Evolutionary conservation across 768 basidiomycete species (phyloP), one percentile per base, ranked within the genome.

Genomic region (Boletus rubescentipes): DNA sequence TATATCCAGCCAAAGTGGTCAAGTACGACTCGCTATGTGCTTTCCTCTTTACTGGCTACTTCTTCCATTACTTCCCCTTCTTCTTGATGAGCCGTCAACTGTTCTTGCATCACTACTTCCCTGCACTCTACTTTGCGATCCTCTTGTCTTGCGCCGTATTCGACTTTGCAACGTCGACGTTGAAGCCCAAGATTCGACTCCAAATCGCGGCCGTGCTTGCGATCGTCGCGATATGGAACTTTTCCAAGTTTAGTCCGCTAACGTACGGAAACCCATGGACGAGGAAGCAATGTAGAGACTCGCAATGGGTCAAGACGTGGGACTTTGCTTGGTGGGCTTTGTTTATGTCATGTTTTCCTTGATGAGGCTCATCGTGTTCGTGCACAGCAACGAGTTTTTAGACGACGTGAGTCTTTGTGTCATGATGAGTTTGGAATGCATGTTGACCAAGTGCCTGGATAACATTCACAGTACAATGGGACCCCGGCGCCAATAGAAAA

Each of bases 41-140:
- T 0, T 97, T 98, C 83, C 82, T 98, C 53, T 88, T 93, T 76
- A 70, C 92, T 31, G 94, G 93, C 43, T 99, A 96, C 93, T 76
- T 77, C 23, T 67, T 99, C 32, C 97, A 98, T 75, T 98, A 97
- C 73, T 79, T 91, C 67, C 97, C 97, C 14, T 99, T 99, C 83
- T 98, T 86, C 83, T 77, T 98, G 60, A 98, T 98, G 96, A 76
- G 81, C 39, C 93, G 97, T 20, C 97, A 99, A 66, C 86, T 98
- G 42, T 99, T 99, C 82, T 73, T 99, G 21, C 96, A 98, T 67
- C 97, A 98, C 74, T 98, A 98, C 70, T 89, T 98, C 74, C 97
- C 96, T 0, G 93, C 95, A 0, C 77, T 99, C n/a, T 96, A 93
- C 67, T 95, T 91, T 61, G 85, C 89, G n/a, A 84, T 93, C 60